A percentile compares a stretch with the other conserved stretches of the same genome.
Evolutionary conservation across 768 basidiomycete genomes (phyloP).

Genomic region (Tremella fuciformis): DNA sequence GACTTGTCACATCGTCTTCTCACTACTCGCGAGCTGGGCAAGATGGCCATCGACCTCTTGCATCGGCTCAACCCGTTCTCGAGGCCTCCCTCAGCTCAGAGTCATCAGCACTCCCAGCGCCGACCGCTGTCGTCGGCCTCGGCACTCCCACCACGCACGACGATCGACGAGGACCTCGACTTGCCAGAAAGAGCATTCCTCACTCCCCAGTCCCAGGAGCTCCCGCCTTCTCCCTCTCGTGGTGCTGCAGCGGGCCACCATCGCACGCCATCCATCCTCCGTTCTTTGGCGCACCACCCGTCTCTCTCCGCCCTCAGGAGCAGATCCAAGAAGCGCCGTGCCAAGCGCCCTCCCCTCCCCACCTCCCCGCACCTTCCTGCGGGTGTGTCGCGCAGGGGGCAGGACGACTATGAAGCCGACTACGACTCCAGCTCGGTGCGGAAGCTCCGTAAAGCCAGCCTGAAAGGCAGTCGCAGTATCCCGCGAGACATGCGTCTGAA

Average conservation of each 20-base stretch:
- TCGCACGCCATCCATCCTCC: slow-evolving; percentile 24
- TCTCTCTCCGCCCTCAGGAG: slow-evolving; percentile 33
- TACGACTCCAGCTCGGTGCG: background rate
- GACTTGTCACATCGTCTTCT: background rate
- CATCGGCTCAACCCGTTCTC: background rate
- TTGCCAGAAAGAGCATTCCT: background rate
- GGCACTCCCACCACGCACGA: background rate
- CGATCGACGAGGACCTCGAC: background rate
- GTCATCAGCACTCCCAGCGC: background rate
- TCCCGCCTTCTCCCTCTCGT: background rate
- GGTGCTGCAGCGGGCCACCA: background rate
- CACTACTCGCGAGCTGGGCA: background rate
- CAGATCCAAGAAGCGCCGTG: slow-evolving; percentile 15
- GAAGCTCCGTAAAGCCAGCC: slow-evolving; percentile 14
- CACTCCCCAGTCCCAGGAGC: background rate
- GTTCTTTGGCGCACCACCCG: slow-evolving; percentile 37
- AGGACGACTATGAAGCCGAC: slow-evolving; percentile 11
- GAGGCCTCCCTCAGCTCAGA: background rate
- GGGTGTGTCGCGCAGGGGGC: background rate
- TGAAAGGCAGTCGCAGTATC: slow-evolving; percentile 22
- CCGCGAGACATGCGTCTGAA: slow-evolving; percentile 25
- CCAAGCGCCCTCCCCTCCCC: background rate
- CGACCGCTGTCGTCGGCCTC: background rate
- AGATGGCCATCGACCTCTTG: background rate
- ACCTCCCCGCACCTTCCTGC: background rate